Evolutionary conservation across 1,139 yeast species (phyloP).

Genomic region (Yarrowia galli): DNA sequence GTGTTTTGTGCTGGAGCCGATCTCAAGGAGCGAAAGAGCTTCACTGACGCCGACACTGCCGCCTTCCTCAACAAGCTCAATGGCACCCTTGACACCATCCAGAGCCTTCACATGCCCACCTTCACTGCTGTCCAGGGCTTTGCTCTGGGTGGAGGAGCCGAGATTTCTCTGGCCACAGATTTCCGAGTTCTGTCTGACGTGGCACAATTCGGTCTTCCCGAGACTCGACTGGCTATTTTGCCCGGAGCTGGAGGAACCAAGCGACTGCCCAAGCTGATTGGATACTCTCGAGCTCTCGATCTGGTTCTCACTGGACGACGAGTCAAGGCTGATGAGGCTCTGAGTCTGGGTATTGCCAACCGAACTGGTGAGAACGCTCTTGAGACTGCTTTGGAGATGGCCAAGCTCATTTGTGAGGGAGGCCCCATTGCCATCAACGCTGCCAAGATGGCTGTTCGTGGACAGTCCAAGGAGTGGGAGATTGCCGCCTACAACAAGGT

Average conservation of each 20-base stretch:
- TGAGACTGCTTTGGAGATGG: conserved; percentile 45
- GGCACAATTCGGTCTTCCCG: conserved; percentile 47
- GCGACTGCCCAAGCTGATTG: conserved; percentile 48
- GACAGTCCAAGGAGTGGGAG: conserved; percentile 47
- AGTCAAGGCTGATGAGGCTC: conserved; percentile 46
- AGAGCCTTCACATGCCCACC: conserved; percentile 48
- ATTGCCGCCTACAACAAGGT: conserved; percentile 46
- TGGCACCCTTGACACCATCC: conserved; percentile 45
- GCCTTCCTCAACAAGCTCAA: conserved; percentile 47
- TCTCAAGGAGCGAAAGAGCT: conserved; percentile 49
- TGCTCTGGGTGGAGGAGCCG: conserved; percentile 51
- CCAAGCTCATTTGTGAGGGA: conserved; percentile 47
- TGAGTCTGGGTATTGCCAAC: conserved; percentile 46
- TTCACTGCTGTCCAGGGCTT: conserved; percentile 48
- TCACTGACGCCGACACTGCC: conserved; percentile 47
- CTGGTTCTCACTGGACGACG: conserved; percentile 47
- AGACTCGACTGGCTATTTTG: conserved; percentile 48
- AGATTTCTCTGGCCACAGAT: conserved; percentile 48
- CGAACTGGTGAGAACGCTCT: conserved; percentile 46
- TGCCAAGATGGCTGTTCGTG: conserved; percentile 48
- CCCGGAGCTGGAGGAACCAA: conserved; percentile 51
- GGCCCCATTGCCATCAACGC: conserved; percentile 50
- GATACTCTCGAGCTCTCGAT: conserved; percentile 48
- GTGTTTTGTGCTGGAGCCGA: conserved; percentile 52
- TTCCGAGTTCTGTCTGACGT: conserved; percentile 45